Percentiles rank a stretch among this genome's conserved stretches.
Conservation (phyloP, 2,329 filamentous ascomycete species). For the Fusarium falciforme region DNA sequence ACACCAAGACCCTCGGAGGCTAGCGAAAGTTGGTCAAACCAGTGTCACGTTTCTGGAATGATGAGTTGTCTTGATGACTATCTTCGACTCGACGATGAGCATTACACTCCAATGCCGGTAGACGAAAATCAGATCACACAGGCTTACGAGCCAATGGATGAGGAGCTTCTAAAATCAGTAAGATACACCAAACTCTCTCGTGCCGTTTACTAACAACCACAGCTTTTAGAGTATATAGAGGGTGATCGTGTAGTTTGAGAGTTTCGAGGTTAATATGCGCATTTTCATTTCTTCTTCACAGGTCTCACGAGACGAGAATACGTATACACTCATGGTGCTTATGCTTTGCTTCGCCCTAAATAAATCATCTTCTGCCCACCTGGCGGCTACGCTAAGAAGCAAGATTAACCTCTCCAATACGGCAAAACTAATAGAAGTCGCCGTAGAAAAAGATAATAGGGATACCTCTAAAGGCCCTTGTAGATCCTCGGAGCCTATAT, state of each 20-base stretch:
- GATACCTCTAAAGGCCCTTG: too few relatives aligned
- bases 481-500: too few relatives aligned
- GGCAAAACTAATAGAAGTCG: too few relatives aligned
- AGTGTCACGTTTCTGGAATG: neutral
- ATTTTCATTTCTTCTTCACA: neutral
- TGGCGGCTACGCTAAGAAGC: too few relatives aligned
- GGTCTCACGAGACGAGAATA: neutral
- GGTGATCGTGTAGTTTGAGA: neutral
- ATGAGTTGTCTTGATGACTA: conserved; percentile 11
- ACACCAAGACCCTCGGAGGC: neutral
- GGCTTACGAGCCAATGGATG: neutral
- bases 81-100: conserved; percentile 9
- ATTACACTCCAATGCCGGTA: neutral
- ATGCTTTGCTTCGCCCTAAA: too few relatives aligned
- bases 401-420: too few relatives aligned
- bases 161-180: conserved; percentile 6
- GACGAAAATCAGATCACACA: neutral
- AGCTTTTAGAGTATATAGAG: conserved; percentile 2
- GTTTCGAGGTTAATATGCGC: neutral
- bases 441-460: too few relatives aligned
- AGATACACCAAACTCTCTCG: neutral
- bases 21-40: neutral
- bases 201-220: neutral
- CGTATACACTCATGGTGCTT: neutral
- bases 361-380: too few relatives aligned